Conservation (phyloP, 2,329 filamentous ascomycete genomes). For the Cercospora sp. region DNA sequence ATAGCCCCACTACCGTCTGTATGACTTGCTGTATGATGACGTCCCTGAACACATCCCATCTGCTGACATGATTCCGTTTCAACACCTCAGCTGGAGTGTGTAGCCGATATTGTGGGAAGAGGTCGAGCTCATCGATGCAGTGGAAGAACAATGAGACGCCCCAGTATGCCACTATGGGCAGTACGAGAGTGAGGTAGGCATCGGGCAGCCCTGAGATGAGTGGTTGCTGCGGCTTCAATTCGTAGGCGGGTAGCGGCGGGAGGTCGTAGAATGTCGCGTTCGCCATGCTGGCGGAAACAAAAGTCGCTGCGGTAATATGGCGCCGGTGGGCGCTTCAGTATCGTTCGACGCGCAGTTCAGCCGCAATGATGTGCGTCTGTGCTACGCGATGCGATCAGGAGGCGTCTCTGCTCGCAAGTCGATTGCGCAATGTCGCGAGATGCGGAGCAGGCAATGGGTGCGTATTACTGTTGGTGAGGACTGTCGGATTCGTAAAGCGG, state of each 20-base stretch:
- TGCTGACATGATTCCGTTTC: slow-evolving; percentile 81
- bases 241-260: slow-evolving; percentile 83
- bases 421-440: not conserved
- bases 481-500: not conserved
- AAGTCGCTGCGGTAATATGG: slow-evolving; percentile 10
- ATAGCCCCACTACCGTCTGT: slow-evolving; percentile 70
- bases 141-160: slow-evolving; percentile 81
- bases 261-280: slow-evolving; percentile 60
- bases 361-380: slow-evolving; percentile 2
- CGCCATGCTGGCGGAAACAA: slow-evolving; percentile 29
- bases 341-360: slow-evolving; percentile 4
- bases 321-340: slow-evolving; percentile 16
- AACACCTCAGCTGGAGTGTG: slow-evolving; percentile 91
- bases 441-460: not conserved
- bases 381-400: slow-evolving; percentile 12
- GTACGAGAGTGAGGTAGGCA: slow-evolving; percentile 71
- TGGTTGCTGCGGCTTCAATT: slow-evolving; percentile 66
- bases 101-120: slow-evolving; percentile 87
- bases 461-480: slow-evolving; percentile 1
- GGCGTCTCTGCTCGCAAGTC: not conserved
- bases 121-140: slow-evolving; percentile 77
- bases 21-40: slow-evolving; percentile 90
- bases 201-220: slow-evolving; percentile 79
- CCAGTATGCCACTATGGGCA: slow-evolving; percentile 88
- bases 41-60: slow-evolving; percentile 84